phyloP scores from a whole-genome alignment of 2,329 filamentous ascomycete genomes.

The Arachnopeziza araneosa region DNA sequence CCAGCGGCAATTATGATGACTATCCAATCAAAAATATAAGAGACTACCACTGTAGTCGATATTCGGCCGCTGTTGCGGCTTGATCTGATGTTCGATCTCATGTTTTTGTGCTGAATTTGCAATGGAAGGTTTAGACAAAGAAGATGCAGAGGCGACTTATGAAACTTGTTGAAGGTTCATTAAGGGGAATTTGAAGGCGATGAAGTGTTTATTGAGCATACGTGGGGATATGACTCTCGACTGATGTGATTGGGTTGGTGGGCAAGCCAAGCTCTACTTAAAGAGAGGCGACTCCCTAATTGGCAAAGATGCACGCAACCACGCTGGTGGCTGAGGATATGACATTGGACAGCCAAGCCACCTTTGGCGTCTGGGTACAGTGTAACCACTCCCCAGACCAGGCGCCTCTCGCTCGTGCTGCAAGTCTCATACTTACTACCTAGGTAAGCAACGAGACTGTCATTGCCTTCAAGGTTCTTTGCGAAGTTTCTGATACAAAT shows the following conservation, averaged over 20 bases:
- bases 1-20: conserved; percentile 55
- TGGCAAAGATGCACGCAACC: neutral
- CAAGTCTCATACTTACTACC: too few relatives aligned
- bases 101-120: conserved; percentile 2
- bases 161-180: neutral
- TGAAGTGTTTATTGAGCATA: neutral
- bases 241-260: neutral
- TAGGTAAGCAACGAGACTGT: too few relatives aligned
- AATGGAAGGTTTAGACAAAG: neutral
- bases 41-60: conserved; percentile 43
- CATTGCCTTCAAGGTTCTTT: too few relatives aligned
- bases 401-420: too few relatives aligned
- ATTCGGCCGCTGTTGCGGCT: conserved; percentile 17
- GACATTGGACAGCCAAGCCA: too few relatives aligned
- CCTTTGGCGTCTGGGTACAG: too few relatives aligned
- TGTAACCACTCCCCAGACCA: too few relatives aligned
- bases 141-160: neutral
- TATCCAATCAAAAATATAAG: conserved; percentile 71
- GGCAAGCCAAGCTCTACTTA: neutral
- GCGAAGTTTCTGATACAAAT: too few relatives aligned
- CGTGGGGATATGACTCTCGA: neutral
- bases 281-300: neutral
- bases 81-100: conserved; percentile 10
- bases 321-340: neutral
- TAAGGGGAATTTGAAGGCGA: neutral